Evolutionary conservation across 2,329 filamentous ascomycete species (phyloP), one percentile per base, ranked within the genome.

Genomic region (Fusarium abutilonis): DNA sequence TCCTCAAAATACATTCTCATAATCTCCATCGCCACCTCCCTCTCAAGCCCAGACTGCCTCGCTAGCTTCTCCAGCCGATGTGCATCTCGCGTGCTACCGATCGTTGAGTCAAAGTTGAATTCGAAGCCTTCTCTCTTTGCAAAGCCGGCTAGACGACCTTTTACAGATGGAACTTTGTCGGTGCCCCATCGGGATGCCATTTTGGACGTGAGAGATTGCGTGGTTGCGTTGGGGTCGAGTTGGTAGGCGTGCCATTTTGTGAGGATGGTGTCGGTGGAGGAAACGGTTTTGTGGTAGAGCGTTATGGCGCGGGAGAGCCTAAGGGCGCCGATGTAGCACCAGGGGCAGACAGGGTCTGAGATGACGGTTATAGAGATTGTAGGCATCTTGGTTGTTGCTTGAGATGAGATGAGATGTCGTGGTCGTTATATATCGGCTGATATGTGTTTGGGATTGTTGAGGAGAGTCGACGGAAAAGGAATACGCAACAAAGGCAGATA

Each of bases 231-330:
- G 0, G 91, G 89, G 70, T 93, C 88, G 48, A 96, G 84, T 74
- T 94, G 93, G 78, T 91, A 96, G 2, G 92, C 89, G 59, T 85
- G 82, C 90, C 91, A 96, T 59, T 82, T 83, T 13, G 90, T 86
- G 42, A 81, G 83, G 78, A 96, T 93, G 17, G 83, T 90, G 76
- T 94, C 89, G 35, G 82, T 75, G 39, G 79, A 77, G 0, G 89
- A 86, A 66, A 91, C 80, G 35, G 81, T 79, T 68, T 83, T 80
- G 70, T 85, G 83, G 78, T 91, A 91, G 28, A 84, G 75, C 9
- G 80, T 73, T 59, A 96, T 94, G 60, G 89, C 91, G 60, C 83
- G 84, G 46, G 89, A 85, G 35, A 96, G 84, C 34, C 90, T 87
- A 63, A 87, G 87, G 73, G 91, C 90, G 75, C 92, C 92, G 14